Evolutionary conservation across 805 yeast genomes (phyloP).

Genomic region (Clavispora vitiphila): DNA sequence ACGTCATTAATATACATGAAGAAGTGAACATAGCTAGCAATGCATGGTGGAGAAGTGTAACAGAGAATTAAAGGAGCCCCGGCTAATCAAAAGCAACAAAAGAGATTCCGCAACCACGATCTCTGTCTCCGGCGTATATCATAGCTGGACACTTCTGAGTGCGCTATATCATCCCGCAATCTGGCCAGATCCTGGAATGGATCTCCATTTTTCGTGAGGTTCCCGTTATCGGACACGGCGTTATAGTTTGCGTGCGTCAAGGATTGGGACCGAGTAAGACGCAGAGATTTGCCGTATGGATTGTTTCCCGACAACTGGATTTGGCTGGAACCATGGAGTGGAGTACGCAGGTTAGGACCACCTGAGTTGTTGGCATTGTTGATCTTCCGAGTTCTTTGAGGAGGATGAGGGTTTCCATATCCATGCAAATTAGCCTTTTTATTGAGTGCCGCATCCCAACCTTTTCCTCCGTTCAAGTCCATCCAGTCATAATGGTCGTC

Average conservation of each 20-base stretch:
- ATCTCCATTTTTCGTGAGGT: neutral
- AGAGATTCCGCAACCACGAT: conserved; percentile 13
- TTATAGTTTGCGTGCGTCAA: conserved; percentile 14
- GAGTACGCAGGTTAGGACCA: neutral
- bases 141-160: conserved; percentile 35
- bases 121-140: conserved; percentile 11
- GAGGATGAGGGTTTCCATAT: conserved; percentile 91
- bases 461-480: conserved; percentile 90
- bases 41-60: neutral
- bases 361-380: conserved; percentile 11
- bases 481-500: conserved; percentile 98
- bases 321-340: neutral
- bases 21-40: neutral
- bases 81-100: conserved; percentile 11
- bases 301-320: neutral
- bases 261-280: conserved; percentile 14
- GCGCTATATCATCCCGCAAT: conserved; percentile 8
- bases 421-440: conserved; percentile 94
- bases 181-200: conserved; percentile 16
- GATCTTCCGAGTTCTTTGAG: conserved; percentile 23
- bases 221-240: conserved; percentile 8
- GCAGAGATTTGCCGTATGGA: conserved; percentile 2
- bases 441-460: conserved; percentile 88
- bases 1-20: neutral
- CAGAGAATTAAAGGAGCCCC: neutral